Base-by-base conservation (phyloP, 2,329 filamentous ascomycete genomes). In the Dryadomyces quercivorus region DNA sequence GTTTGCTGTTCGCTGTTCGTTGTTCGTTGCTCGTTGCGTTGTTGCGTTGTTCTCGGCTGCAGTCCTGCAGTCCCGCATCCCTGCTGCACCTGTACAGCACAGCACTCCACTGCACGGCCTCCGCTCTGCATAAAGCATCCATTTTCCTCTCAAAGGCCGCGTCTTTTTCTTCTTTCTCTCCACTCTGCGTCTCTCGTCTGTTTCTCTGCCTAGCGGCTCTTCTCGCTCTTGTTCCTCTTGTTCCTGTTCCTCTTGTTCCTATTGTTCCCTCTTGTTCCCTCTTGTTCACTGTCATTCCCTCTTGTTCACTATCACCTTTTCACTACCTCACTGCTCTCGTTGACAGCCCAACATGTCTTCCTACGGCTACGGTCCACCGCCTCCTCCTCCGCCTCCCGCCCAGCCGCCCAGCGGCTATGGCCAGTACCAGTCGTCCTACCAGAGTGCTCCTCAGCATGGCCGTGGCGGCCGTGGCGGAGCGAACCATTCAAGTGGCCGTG, bases 321-420 rank as follows among this genome's bases (percentile, higher is more conserved):
- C 31, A 49, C 18, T 21, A 36, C 34, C 45, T 50, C 5, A 21
- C 10, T 22, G 13, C 31, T 20, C 16, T 49, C 3, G 9, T 15
- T 21, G 18, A 20, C 43, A 18, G 8, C 40, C 2, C 51, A 36
- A 9, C 51, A 78, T 78, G 75, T 69, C 75, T 21, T 65, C 66
- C 36, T 78, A 79, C 68, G 74, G 72, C 53, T 79, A 78, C 68
- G 75, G 71, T n/a, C 75, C 75, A 21, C 75, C 75, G 54, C 75
- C 75, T 13, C 74, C 75, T 18, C 70, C 75, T 5, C 75, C 69
- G 26, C 63, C 65, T 9, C 59, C 66, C 9, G 59, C 67, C 2
- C 62, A 65, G 21, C 58, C 63, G 62, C 64, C 54, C 42, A 60
- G 64, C 12, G 67, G 64, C 38, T 77, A 75, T 55, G 63, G 66